Base-by-base conservation (phyloP, 805 yeast genomes). In the Phaffomyces antillensis region DNA sequence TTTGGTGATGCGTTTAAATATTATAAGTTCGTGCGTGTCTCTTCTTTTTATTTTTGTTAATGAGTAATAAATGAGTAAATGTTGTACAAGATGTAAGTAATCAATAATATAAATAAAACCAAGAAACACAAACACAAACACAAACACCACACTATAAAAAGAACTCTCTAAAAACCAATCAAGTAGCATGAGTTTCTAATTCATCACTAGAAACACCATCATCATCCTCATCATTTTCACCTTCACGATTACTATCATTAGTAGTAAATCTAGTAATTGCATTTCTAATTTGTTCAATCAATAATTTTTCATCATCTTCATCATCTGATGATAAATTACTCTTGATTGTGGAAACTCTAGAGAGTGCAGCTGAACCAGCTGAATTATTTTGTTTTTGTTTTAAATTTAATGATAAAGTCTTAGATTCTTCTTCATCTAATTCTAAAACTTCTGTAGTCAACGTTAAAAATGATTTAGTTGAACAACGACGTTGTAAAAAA, bases 391-490 rank as follows among this genome's bases (percentile, higher is more conserved):
- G 32, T 40, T 47, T 49, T 0, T 57, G 49, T 28, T 52, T 58
- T 35, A 54, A 37, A 32, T 53, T 58, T 30, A 50, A 13, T 2
- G 56, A 46, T 34, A 54, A 54, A 11, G 62, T 60, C 20, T 59
- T 61, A 18, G 59, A 63, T 52, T 80, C 90, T 36, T 81, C 86
- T 28, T 77, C 86, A 41, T 77, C 77, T 53, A 83, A 65, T 51
- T 83, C 89, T 52, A 84, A 67, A 26, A 83, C 71, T 43, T 81
- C 72, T 24, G 84, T 81, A 2, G 90, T 81, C 52, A 83, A 68
- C 50, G 79, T 81, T 52, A 83, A 71, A 44, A 83, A 65, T 1
- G 90, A 83, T 57, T 81, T 83, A n/a, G 87, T 84, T 28, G 88
- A 80, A 55, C 79, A 77, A 60, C 91, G 78, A 60, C 90, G 73